Conservation (phyloP, 345 rosid species). For the Brassica nigra region DNA sequence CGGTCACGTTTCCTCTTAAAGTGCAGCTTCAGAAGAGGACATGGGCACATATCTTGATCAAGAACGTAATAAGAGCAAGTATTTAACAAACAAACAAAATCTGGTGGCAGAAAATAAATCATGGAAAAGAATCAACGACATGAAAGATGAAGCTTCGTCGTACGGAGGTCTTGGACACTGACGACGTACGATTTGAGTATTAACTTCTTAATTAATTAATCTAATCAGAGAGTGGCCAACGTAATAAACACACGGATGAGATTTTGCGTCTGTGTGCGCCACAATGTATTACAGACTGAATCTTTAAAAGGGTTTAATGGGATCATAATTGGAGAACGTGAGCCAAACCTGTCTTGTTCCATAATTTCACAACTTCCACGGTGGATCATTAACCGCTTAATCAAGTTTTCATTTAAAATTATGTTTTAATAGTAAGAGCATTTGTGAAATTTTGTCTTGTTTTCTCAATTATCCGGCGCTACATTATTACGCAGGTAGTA, state of each 20-base stretch:
- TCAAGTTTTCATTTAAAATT: constrained; percentile 1
- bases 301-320: constrained; percentile 11
- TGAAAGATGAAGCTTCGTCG: constrained; percentile 33
- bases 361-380: constrained; percentile 28
- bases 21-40: background rate
- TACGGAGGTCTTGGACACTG: constrained; percentile 41
- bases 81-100: background rate
- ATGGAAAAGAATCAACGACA: constrained; percentile 19
- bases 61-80: background rate
- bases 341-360: constrained; percentile 37
- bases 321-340: constrained; percentile 43
- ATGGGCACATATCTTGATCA: background rate
- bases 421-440: background rate
- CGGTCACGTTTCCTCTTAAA: background rate
- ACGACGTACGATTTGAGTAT: constrained; percentile 27
- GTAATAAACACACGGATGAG: constrained; percentile 3
- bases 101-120: constrained; percentile 17
- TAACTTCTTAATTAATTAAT: constrained; percentile 9
- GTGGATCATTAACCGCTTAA: constrained; percentile 31
- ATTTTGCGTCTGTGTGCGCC: constrained; percentile 21
- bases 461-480: constrained; percentile 8
- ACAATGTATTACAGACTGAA: constrained; percentile 26
- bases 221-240: constrained; percentile 11
- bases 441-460: background rate
- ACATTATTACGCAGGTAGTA: background rate